Percentiles rank a stretch among this genome's conserved stretches.
These are phyloP conservation scores for Solanum sejunctum DNA, from an alignment of 257 asterid species.

Conservation along the genomic window DNA sequence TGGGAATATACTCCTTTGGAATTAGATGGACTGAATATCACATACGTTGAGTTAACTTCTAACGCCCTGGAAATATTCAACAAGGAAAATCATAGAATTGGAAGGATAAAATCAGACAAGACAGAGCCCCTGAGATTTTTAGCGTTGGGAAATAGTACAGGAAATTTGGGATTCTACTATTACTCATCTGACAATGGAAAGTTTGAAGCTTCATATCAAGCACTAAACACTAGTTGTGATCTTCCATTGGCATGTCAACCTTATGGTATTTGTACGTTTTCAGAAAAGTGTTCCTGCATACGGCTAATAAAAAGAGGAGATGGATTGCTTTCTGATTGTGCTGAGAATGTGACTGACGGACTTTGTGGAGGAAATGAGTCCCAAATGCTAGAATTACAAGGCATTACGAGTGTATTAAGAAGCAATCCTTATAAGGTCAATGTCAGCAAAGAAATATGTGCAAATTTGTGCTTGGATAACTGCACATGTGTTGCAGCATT, in stretches of 20 bases:
- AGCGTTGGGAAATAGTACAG: conserved; percentile 39
- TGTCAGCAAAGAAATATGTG: conserved; percentile 37
- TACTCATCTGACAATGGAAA: conserved; percentile 30
- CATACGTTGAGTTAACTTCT: conserved; percentile 49
- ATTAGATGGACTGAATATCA: conserved; percentile 31
- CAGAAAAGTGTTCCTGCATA: conserved; percentile 64
- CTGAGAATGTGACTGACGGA: conserved; percentile 13
- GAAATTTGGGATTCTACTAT: conserved; percentile 51
- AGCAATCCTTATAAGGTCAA: conserved; percentile 15
- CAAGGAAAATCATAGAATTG: conserved; percentile 24
- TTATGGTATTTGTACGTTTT: conserved; percentile 44
- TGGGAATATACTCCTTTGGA: conserved; percentile 53
- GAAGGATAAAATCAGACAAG: conserved; percentile 20
- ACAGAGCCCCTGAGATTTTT: conserved; percentile 43
- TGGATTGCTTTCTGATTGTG: conserved; percentile 18
- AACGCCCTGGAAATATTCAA: conserved; percentile 48
- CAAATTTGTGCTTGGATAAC: conserved; percentile 39
- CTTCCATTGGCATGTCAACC: conserved; percentile 66
- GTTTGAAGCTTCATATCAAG: conserved; percentile 52
- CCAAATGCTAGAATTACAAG: conserved; percentile 58
- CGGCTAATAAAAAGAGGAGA: conserved; percentile 18
- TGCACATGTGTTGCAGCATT: conserved; percentile 58
- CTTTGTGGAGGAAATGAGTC: conserved; percentile 25
- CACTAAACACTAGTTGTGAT: conserved; percentile 49
- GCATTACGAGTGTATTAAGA: conserved; percentile 45